Evolutionary conservation across 495 filamentous ascomycete species (phyloP).

Genomic region (Cercophora scortea): DNA sequence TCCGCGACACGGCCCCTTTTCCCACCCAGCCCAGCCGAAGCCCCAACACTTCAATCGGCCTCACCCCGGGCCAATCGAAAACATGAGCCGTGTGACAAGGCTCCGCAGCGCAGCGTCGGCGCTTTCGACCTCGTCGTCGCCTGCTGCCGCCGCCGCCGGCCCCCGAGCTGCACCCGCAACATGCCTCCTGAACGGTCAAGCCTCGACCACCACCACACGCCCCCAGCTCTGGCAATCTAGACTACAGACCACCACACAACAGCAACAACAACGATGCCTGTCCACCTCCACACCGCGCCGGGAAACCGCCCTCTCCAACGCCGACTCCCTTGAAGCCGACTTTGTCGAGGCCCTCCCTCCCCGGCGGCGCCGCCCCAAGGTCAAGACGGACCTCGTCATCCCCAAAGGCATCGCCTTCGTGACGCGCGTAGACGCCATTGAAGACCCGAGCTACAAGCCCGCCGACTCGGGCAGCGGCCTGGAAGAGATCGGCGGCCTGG

Average conservation of each 20-base stretch:
- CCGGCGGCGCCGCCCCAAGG: not conserved
- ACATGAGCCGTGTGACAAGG: slow-evolving; percentile 24
- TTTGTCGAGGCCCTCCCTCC: not conserved
- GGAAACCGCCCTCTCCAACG: not conserved
- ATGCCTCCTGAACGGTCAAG: slow-evolving; percentile 1
- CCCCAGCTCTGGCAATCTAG: slow-evolving; percentile 5
- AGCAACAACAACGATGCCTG: slow-evolving; percentile 12
- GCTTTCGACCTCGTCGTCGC: slow-evolving; percentile 12
- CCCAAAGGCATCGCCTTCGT: slow-evolving; percentile 7
- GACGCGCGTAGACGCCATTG: slow-evolving; percentile 15
- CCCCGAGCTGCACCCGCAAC: slow-evolving; percentile 8
- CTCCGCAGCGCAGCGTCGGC: slow-evolving; percentile 15
- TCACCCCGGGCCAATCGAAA: not conserved
- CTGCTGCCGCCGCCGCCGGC: not conserved
- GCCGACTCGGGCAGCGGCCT: slow-evolving; percentile 53
- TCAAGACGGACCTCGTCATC: slow-evolving; percentile 15
- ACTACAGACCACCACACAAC: not conserved
- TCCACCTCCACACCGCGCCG: slow-evolving; percentile 2
- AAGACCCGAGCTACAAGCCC: slow-evolving; percentile 43
- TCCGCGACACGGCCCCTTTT: not conserved
- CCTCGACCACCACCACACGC: not conserved
- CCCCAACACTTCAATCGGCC: no score
- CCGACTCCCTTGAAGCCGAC: not conserved
- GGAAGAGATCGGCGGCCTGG: slow-evolving; percentile 46
- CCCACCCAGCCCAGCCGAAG: not conserved